Evolutionary conservation across 2,329 filamentous ascomycete genomes (phyloP).

Genomic region (Colletotrichum phormii): DNA sequence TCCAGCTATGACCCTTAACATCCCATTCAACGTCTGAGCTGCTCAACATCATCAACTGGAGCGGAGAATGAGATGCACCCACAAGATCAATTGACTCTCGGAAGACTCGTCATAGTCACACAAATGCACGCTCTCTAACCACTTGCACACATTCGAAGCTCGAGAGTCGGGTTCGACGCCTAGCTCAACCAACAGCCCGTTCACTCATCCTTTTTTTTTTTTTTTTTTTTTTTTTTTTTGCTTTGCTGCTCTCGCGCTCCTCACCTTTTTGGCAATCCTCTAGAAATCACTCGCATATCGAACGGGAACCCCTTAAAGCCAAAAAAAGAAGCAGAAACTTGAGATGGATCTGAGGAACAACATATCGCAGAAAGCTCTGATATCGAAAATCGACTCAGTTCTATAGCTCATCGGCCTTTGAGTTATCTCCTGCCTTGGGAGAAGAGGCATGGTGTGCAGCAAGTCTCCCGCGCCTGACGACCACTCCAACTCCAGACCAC

Average conservation of each 20-base stretch:
- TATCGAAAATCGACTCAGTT: background rate
- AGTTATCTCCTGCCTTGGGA: background rate
- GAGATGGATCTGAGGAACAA: constrained; percentile 7
- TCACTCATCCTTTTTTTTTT: background rate
- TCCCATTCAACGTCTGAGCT: constrained; percentile 1
- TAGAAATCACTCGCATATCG: background rate
- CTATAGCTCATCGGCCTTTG: background rate
- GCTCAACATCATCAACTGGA: background rate
- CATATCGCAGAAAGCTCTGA: background rate
- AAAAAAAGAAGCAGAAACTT: constrained; percentile 4
- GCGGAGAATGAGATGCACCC: background rate
- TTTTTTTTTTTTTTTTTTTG: too few relatives aligned
- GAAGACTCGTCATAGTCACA: background rate
- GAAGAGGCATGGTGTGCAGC: constrained; percentile 23
- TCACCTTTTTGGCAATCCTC: background rate
- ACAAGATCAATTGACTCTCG: constrained; percentile 11
- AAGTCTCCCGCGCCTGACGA: constrained; percentile 3
- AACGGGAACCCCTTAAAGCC: background rate
- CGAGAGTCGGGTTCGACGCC: background rate
- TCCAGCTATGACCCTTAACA: background rate
- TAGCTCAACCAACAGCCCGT: background rate
- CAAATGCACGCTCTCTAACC: background rate
- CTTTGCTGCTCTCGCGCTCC: background rate
- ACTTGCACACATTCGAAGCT: background rate
- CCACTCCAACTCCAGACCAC: background rate